Conservation (phyloP, 2,329 filamentous ascomycete species). For the Arthrobotrys entomopaga region DNA sequence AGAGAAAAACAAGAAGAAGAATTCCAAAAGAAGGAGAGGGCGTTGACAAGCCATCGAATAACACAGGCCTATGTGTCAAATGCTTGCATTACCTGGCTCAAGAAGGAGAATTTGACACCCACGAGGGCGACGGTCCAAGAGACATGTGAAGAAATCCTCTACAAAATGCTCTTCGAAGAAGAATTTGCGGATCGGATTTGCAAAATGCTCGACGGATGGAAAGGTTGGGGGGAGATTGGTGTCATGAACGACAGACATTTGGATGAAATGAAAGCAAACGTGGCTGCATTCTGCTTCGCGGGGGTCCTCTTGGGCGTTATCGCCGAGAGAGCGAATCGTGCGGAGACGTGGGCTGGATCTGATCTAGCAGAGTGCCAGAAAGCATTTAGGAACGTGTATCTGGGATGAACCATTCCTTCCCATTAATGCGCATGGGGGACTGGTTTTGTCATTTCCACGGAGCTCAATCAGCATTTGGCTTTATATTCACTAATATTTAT, state of each 20-base stretch:
- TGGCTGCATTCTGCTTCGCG: slow-evolving; percentile 40
- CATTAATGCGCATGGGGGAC: background rate
- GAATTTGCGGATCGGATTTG: slow-evolving; percentile 63
- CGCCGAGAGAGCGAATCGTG: slow-evolving; percentile 37
- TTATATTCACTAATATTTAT: background rate
- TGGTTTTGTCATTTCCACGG: background rate
- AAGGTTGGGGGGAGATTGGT: slow-evolving; percentile 68
- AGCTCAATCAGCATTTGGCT: background rate
- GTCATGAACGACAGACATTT: slow-evolving; percentile 63
- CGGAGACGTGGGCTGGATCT: slow-evolving; percentile 51
- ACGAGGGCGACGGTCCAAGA: slow-evolving; percentile 64
- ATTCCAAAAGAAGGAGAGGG: slow-evolving; percentile 43
- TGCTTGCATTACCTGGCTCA: slow-evolving; percentile 62
- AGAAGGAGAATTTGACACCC: slow-evolving; percentile 67
- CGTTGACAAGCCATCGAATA: slow-evolving; percentile 61
- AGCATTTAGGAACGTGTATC: slow-evolving; percentile 43
- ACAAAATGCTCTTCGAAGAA: slow-evolving; percentile 68
- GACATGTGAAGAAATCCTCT: slow-evolving; percentile 65
- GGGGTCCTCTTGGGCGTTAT: slow-evolving; percentile 37
- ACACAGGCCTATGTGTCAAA: slow-evolving; percentile 65
- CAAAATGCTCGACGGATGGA: slow-evolving; percentile 67
- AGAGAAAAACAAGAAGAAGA: slow-evolving; percentile 49
- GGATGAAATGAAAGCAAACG: slow-evolving; percentile 44
- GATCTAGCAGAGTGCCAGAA: slow-evolving; percentile 51
- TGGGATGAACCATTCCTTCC: slow-evolving; percentile 21